Percentiles rank a stretch among this genome's conserved stretches.
Evolutionary conservation across 169 alveolate species (phyloP).

Genomic region (Plasmodium sp.): DNA sequence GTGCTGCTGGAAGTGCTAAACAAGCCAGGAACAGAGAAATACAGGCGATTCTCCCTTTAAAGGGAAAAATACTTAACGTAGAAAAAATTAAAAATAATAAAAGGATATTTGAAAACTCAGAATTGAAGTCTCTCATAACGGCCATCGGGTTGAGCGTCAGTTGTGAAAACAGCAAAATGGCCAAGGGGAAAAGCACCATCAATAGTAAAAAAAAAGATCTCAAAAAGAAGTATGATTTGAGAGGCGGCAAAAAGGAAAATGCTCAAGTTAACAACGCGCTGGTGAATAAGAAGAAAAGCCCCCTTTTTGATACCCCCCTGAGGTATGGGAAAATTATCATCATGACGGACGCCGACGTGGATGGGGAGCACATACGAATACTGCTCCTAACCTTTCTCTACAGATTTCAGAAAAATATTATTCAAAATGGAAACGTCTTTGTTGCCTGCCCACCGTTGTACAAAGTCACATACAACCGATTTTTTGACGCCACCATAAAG

Average conservation of each 20-base stretch:
- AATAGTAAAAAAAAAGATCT: constrained; percentile 21
- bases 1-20: constrained; percentile 90
- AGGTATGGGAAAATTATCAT: constrained; percentile 86
- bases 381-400: constrained; percentile 84
- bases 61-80: constrained; percentile 88
- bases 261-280: background rate
- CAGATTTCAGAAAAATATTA: constrained; percentile 80
- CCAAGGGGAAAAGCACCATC: constrained; percentile 4
- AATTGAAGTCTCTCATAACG: constrained; percentile 77
- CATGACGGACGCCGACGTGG: constrained; percentile 90
- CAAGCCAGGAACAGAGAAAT: constrained; percentile 86
- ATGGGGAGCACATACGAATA: constrained; percentile 87
- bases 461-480: constrained; percentile 78
- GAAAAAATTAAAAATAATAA: constrained; percentile 81
- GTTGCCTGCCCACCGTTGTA: constrained; percentile 88
- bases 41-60: constrained; percentile 88
- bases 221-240: constrained; percentile 40
- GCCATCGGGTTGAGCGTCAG: constrained; percentile 75
- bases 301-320: constrained; percentile 16
- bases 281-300: constrained; percentile 30
- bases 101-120: constrained; percentile 84
- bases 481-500: constrained; percentile 42
- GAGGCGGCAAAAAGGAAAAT: background rate
- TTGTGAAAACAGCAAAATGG: constrained; percentile 34
- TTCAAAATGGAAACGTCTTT: constrained; percentile 82